Evolutionary conservation across 352 stramenopile genomes (phyloP).

Genomic region (Elongisporangium undulatum): DNA sequence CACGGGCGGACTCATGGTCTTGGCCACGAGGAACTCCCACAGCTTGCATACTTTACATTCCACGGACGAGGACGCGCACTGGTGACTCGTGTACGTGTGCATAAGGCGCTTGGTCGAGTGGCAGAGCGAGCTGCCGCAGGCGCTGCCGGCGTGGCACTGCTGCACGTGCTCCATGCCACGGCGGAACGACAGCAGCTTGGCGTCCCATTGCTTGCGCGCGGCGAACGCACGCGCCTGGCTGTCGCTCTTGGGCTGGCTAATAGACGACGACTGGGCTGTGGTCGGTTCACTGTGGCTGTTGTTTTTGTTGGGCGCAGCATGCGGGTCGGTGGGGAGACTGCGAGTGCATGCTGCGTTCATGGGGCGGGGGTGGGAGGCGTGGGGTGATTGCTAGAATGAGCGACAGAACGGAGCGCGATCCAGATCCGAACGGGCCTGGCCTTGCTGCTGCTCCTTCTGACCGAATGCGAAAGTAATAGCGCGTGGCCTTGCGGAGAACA

Average conservation of each 20-base stretch:
- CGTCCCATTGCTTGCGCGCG: conserved; percentile 52
- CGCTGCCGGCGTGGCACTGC: conserved; percentile 39
- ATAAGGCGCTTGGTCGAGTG: conserved; percentile 65
- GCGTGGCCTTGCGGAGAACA: not conserved
- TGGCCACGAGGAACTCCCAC: conserved; percentile 52
- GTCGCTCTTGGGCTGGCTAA: not conserved
- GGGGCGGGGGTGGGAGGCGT: not conserved
- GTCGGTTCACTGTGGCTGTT: not conserved
- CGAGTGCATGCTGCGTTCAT: not conserved
- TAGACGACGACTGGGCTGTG: not conserved
- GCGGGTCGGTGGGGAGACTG: not conserved
- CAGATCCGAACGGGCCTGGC: not conserved
- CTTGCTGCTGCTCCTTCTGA: not conserved
- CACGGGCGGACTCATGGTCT: conserved; percentile 4
- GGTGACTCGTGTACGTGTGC: conserved; percentile 57
- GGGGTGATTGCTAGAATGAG: not conserved
- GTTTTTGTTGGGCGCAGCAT: not conserved
- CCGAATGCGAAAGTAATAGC: not conserved
- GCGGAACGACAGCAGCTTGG: conserved; percentile 59
- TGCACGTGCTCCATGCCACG: conserved; percentile 63
- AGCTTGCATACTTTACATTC: conserved; percentile 80
- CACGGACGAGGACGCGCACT: conserved; percentile 26
- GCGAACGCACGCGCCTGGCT: conserved; percentile 11
- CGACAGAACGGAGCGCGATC: no score
- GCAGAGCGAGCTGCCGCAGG: conserved; percentile 65